Evolutionary conservation across 768 basidiomycete species (phyloP).

Genomic region (Dioszegia aurantiaca): DNA sequence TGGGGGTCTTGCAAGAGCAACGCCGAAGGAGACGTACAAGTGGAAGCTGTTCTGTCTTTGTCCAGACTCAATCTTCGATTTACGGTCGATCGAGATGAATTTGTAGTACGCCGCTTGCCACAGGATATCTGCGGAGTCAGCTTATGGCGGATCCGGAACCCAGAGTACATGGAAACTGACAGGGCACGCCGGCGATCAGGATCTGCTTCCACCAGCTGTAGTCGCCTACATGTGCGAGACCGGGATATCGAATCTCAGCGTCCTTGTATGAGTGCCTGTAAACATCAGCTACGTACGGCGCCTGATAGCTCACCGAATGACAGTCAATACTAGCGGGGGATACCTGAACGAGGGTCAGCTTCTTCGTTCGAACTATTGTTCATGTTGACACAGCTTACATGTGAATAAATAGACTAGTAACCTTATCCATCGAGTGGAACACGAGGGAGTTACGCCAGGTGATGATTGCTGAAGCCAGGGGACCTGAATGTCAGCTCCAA

Average conservation of each 20-base stretch:
- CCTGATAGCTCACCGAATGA: slow-evolving; percentile 57
- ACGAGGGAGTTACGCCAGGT: slow-evolving; percentile 99
- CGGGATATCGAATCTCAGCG: slow-evolving; percentile 79
- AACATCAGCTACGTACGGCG: background rate
- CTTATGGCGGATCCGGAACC: background rate
- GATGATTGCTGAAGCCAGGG: slow-evolving; percentile 87
- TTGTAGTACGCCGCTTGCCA: slow-evolving; percentile 97
- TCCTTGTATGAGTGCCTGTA: slow-evolving; percentile 81
- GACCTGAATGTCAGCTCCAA: slow-evolving; percentile 52
- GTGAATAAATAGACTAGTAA: slow-evolving; percentile 91
- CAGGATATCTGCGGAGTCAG: slow-evolving; percentile 64
- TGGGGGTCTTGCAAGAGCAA: no score
- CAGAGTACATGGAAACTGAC: slow-evolving; percentile 57
- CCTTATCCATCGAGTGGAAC: slow-evolving; percentile 95
- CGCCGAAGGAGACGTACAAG: slow-evolving; percentile 55
- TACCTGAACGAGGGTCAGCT: slow-evolving; percentile 55
- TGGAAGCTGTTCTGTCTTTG: slow-evolving; percentile 87
- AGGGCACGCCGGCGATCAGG: slow-evolving; percentile 75
- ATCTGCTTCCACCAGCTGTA: slow-evolving; percentile 70
- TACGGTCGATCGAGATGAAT: slow-evolving; percentile 84
- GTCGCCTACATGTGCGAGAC: slow-evolving; percentile 66
- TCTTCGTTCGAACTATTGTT: background rate
- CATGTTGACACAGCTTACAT: slow-evolving; percentile 53
- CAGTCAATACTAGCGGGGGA: slow-evolving; percentile 82
- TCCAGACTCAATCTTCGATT: slow-evolving; percentile 84